Conservation (phyloP, 495 filamentous ascomycete genomes). For the Neurospora discreta region DNA sequence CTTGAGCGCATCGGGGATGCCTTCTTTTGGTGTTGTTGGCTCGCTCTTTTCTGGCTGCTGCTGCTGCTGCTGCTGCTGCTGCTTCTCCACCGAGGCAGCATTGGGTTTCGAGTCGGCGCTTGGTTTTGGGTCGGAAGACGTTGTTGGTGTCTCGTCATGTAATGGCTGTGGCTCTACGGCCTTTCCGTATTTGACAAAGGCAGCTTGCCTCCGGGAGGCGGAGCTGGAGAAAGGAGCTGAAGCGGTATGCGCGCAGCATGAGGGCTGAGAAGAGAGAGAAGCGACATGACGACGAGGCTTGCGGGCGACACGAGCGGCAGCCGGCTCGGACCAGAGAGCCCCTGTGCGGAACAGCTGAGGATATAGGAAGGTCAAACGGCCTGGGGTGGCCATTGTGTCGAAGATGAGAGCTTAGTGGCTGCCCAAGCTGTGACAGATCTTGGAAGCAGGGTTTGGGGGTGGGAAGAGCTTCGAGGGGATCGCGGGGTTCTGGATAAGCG, state of each 20-base stretch:
- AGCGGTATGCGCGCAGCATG: slow-evolving; percentile 15
- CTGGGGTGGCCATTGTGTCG: slow-evolving; percentile 46
- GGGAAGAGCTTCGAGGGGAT: neutral
- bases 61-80: slow-evolving; percentile 6
- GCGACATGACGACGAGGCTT: slow-evolving; percentile 12
- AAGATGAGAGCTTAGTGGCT: neutral
- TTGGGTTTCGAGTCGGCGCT: slow-evolving; percentile 3
- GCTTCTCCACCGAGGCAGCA: slow-evolving; percentile 10
- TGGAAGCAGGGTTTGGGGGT: neutral
- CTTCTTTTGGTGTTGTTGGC: slow-evolving; percentile 2
- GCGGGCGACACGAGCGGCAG: slow-evolving; percentile 12
- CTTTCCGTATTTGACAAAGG: slow-evolving; percentile 43
- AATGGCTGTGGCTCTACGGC: slow-evolving; percentile 44
- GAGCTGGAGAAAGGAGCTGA: slow-evolving; percentile 20
- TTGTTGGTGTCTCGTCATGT: neutral
- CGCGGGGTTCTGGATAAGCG: neutral
- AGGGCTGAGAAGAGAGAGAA: slow-evolving; percentile 1
- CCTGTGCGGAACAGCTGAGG: slow-evolving; percentile 49
- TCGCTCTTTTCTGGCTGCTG: slow-evolving; percentile 5
- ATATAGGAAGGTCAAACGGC: slow-evolving; percentile 63
- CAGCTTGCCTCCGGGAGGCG: slow-evolving; percentile 18
- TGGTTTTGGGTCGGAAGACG: neutral
- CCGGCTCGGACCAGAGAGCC: slow-evolving; percentile 26
- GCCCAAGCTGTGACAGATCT: neutral
- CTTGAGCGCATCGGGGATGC: neutral